A percentile compares a stretch with the other conserved stretches of the same genome.
Conservation (phyloP, 371 early-diverging fungal genomes). For the Rhizopus delemar region DNA sequence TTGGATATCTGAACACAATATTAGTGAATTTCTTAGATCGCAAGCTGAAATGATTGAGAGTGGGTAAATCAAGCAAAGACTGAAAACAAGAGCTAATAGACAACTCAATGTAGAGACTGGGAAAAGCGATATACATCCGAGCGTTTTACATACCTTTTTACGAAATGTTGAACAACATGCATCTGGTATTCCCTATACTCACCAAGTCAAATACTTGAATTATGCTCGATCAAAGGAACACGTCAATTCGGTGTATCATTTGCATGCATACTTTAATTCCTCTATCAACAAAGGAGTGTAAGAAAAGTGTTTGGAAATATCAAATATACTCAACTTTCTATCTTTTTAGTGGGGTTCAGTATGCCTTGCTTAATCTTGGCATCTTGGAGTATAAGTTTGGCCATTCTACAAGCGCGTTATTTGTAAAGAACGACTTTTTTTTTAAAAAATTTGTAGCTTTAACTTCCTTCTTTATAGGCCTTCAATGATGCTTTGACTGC, state of each 20-base stretch:
- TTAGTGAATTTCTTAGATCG: conserved; percentile 28
- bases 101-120: conserved; percentile 24
- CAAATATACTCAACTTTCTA: not conserved
- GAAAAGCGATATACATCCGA: conserved; percentile 27
- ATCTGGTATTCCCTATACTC: conserved; percentile 25
- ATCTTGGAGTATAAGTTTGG: conserved; percentile 47
- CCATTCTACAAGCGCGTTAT: conserved; percentile 32
- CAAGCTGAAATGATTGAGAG: conserved; percentile 42
- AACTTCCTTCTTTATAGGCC: conserved; percentile 13
- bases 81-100: not conserved
- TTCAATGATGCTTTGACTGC: conserved; percentile 40
- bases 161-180: conserved; percentile 31
- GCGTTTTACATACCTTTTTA: conserved; percentile 29
- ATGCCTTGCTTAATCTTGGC: conserved; percentile 38
- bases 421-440: conserved; percentile 18
- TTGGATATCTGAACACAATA: conserved; percentile 37
- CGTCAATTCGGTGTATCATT: conserved; percentile 29
- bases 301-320: conserved; percentile 4
- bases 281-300: conserved; percentile 37
- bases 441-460: not conserved
- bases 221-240: conserved; percentile 44
- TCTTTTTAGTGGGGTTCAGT: conserved; percentile 34
- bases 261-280: conserved; percentile 38
- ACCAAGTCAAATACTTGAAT: conserved; percentile 43
- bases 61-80: conserved; percentile 5